phyloP scores from a whole-genome alignment of 2,329 filamentous ascomycete species.

The Neopestalotiopsis rosae region DNA sequence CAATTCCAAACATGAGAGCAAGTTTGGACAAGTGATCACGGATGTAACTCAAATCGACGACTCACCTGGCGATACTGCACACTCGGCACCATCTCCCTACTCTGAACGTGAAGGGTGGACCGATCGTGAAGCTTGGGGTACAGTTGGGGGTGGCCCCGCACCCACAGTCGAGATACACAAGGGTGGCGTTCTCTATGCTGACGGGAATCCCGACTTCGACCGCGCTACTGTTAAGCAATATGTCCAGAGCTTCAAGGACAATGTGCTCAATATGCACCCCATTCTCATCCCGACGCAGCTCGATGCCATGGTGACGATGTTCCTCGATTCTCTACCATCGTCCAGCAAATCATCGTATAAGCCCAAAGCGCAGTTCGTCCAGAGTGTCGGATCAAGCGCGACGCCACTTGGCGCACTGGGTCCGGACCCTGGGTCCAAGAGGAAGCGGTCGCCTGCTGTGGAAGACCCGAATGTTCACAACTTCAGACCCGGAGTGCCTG shows the following conservation, averaged over 20 bases:
- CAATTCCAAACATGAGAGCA: neutral
- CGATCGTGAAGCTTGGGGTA: constrained; percentile 57
- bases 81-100: neutral
- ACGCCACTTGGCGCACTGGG: neutral
- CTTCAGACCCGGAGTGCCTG: constrained; percentile 53
- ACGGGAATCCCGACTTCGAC: constrained; percentile 61
- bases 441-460: constrained; percentile 58
- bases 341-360: constrained; percentile 28
- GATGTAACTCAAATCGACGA: constrained; percentile 45
- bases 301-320: constrained; percentile 56
- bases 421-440: constrained; percentile 47
- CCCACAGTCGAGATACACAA: constrained; percentile 41
- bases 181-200: constrained; percentile 43
- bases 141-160: constrained; percentile 57
- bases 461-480: constrained; percentile 37
- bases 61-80: constrained; percentile 55
- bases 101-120: constrained; percentile 3
- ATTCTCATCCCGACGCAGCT: constrained; percentile 61
- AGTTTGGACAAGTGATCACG: constrained; percentile 37
- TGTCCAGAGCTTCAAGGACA: constrained; percentile 61
- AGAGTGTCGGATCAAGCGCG: constrained; percentile 19
- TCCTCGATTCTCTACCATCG: constrained; percentile 53
- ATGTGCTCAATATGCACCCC: constrained; percentile 71
- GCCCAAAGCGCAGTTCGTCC: constrained; percentile 36
- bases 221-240: constrained; percentile 56